Percentiles rank a stretch among this genome's conserved stretches.
Evolutionary conservation across 345 rosid genomes (phyloP).

Genomic region (Turnera subulata): DNA sequence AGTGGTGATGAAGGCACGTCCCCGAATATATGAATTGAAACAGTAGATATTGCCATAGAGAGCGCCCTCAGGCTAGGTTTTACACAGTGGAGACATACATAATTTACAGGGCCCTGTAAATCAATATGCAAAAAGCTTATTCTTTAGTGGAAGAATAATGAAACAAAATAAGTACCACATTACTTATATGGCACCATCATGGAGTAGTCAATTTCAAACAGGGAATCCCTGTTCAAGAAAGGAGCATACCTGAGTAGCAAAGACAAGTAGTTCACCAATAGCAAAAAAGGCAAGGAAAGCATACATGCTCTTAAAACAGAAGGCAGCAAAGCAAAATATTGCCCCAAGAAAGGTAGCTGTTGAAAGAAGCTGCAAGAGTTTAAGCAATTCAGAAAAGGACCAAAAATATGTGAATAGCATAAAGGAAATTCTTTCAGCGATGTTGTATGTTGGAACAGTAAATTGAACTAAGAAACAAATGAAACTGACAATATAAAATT

Average conservation of each 20-base stretch:
- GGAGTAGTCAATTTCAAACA: not conserved
- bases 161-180: not conserved
- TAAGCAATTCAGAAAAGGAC: slow-evolving; percentile 4
- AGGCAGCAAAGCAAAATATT: slow-evolving; percentile 72
- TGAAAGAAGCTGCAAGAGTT: slow-evolving; percentile 72
- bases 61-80: slow-evolving; percentile 86
- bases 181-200: not conserved
- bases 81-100: slow-evolving; percentile 83
- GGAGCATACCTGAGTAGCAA: slow-evolving; percentile 74
- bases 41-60: slow-evolving; percentile 93
- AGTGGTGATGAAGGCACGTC: slow-evolving; percentile 99
- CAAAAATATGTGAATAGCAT: not conserved
- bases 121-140: not conserved
- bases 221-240: not conserved
- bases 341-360: slow-evolving; percentile 67
- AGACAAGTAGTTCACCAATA: slow-evolving; percentile 79
- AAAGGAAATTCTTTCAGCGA: too few relatives aligned
- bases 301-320: slow-evolving; percentile 82
- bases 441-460: too few relatives aligned
- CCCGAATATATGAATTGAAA: slow-evolving; percentile 86
- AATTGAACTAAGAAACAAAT: too few relatives aligned
- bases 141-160: not conserved
- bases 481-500: too few relatives aligned
- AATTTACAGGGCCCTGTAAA: slow-evolving; percentile 90
- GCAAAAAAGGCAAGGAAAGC: slow-evolving; percentile 73